Percentiles rank a stretch among this genome's conserved stretches.
Conservation (phyloP, 1,284 basidiomycete species). For the Grifola frondosa region DNA sequence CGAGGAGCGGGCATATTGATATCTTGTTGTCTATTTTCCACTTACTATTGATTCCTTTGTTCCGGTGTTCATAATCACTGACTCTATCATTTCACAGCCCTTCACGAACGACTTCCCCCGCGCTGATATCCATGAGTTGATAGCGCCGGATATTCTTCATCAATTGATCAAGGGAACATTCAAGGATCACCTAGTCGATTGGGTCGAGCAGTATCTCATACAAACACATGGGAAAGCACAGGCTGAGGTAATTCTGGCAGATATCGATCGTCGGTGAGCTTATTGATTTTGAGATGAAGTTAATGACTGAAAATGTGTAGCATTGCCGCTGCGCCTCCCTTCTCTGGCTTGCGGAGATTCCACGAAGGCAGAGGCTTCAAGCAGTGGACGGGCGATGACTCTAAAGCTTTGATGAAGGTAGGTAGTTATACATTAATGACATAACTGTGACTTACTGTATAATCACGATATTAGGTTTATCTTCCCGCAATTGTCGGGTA, state of each 20-base stretch:
- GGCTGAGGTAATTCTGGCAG: conserved; percentile 6
- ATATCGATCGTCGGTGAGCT: conserved; percentile 25
- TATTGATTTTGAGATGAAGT: background rate
- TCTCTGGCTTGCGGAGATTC: conserved; percentile 19
- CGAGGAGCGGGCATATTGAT: too few relatives aligned
- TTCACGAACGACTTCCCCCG: conserved; percentile 10
- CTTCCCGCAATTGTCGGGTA: conserved; percentile 12
- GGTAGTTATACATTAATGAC: background rate
- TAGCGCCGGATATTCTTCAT: conserved; percentile 8
- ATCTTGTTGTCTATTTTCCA: background rate
- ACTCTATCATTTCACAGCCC: conserved; percentile 1
- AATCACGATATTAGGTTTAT: conserved; percentile 9
- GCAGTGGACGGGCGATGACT: conserved; percentile 26
- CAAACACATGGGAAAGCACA: too few relatives aligned
- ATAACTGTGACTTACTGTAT: background rate
- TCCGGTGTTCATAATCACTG: background rate
- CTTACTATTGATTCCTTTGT: too few relatives aligned
- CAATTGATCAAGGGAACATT: conserved; percentile 8
- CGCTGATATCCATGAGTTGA: conserved; percentile 11
- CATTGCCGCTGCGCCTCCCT: conserved; percentile 12
- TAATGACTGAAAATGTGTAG: background rate
- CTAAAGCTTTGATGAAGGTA: conserved; percentile 27
- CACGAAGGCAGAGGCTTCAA: conserved; percentile 18
- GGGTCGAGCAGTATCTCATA: conserved; percentile 11
- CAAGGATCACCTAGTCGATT: conserved; percentile 21